A percentile compares a stretch with the other conserved stretches of the same genome.
phyloP scores from a whole-genome alignment of 768 basidiomycete genomes.

The Pleurotus citrinopileatus region DNA sequence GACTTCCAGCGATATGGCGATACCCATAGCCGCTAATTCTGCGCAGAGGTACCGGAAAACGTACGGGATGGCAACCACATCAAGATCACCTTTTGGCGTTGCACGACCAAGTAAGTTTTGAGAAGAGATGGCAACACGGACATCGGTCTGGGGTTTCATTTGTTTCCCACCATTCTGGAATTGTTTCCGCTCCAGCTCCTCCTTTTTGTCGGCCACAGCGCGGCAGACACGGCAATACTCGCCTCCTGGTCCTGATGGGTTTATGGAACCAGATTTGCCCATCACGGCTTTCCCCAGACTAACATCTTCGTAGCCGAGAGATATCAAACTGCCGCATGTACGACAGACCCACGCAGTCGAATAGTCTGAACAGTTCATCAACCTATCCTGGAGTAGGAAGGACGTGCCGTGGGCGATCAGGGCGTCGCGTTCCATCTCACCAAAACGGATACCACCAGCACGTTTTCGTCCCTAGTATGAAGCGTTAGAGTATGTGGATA shows the following conservation, averaged over 20 bases:
- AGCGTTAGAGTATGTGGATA: neutral
- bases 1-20: slow-evolving; percentile 83
- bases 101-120: slow-evolving; percentile 60
- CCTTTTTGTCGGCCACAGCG: slow-evolving; percentile 61
- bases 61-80: slow-evolving; percentile 93
- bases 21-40: slow-evolving; percentile 98
- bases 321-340: slow-evolving; percentile 92
- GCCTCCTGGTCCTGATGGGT: slow-evolving; percentile 71
- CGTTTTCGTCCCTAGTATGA: slow-evolving; percentile 85
- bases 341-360: slow-evolving; percentile 99
- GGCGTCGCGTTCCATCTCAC: slow-evolving; percentile 99
- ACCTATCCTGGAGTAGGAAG: slow-evolving; percentile 94
- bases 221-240: slow-evolving; percentile 97
- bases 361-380: slow-evolving; percentile 99
- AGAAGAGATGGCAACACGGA: slow-evolving; percentile 65
- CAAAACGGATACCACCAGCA: slow-evolving; percentile 97
- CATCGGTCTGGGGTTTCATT: slow-evolving; percentile 40
- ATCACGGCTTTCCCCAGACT: slow-evolving; percentile 62
- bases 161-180: slow-evolving; percentile 55
- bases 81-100: slow-evolving; percentile 78
- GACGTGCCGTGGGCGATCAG: slow-evolving; percentile 98
- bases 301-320: slow-evolving; percentile 92
- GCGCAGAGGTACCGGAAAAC: slow-evolving; percentile 94
- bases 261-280: slow-evolving; percentile 47
- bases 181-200: slow-evolving; percentile 56